Evolutionary conservation across 1,139 yeast genomes (phyloP), one percentile per base, ranked within the genome.

Genomic region (Suhomyces taliae): DNA sequence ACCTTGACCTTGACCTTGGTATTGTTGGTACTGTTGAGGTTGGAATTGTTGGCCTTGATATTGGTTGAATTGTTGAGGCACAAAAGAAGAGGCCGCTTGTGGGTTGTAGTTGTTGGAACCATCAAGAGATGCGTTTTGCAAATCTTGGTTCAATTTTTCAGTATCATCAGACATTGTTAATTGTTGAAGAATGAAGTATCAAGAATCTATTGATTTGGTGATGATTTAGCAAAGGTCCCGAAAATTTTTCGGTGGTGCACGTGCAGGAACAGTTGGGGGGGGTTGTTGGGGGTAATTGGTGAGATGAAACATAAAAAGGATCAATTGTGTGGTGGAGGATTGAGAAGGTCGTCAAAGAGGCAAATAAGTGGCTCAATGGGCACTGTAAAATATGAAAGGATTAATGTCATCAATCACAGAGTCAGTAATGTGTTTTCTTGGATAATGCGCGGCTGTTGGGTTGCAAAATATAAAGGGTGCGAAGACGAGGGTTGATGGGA

Each of bases 101-200:
- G 46, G 46, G 43, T 43, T 43, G 43, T 43, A 43, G 62, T 61
- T 44, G 50, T 53, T 46, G 47, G 57, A 45, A 54, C 58, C 44
- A 53, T 62, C 67, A 50, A 75, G 53, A 40, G 76, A 69, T 53
- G 79, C 65, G 56, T 81, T 76, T 53, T 78, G 79, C 59, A 84
- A 67, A 60, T 80, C 81, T 54, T 80, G 74, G 45, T 81, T 68
- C 71, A 83, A 69, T 50, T 82, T 74, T 47, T 64, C 65, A 51
- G 71, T 70, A 49, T 65, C 69, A 49, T 76, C 79, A 45, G 83
- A 75, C 84, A 79, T 78, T 40, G 33, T 60, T 11, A 29, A 29
- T 11, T 6, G n/a, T 29, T 29, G n/a, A 8, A 31, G 27, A 36
- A 46, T 37, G 37, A 32, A 9, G 33, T 31, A 10, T 11, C n/a